phyloP scores from a whole-genome alignment of 805 yeast species.

The Nakazawaea ishiwadae region DNA sequence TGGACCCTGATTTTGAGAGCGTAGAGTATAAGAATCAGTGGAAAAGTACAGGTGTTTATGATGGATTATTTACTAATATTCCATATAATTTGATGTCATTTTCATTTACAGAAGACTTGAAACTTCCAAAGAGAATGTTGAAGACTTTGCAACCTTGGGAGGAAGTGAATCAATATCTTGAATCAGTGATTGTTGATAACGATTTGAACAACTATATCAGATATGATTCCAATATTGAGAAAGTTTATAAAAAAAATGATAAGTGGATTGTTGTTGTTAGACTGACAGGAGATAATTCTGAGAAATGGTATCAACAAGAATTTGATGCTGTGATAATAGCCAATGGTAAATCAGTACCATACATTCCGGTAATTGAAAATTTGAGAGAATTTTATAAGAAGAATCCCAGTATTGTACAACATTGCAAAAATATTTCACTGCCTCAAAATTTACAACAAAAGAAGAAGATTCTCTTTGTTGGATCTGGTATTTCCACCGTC shows the following conservation, averaged over 20 bases:
- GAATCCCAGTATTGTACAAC: slow-evolving; percentile 24
- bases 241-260: slow-evolving; percentile 21
- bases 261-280: slow-evolving; percentile 31
- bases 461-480: slow-evolving; percentile 32
- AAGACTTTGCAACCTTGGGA: slow-evolving; percentile 12
- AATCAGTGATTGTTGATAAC: slow-evolving; percentile 21
- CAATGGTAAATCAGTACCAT: slow-evolving; percentile 37
- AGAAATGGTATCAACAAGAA: slow-evolving; percentile 33
- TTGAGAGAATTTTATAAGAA: slow-evolving; percentile 25
- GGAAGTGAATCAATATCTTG: slow-evolving; percentile 17
- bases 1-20: slow-evolving; percentile 16
- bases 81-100: slow-evolving; percentile 33
- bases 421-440: slow-evolving; percentile 15
- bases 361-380: slow-evolving; percentile 30
- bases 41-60: slow-evolving; percentile 33
- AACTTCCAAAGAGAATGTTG: slow-evolving; percentile 7
- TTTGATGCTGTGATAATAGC: slow-evolving; percentile 39
- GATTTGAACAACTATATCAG: slow-evolving; percentile 27
- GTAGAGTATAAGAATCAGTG: slow-evolving; percentile 25
- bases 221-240: slow-evolving; percentile 30
- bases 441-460: slow-evolving; percentile 21
- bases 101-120: slow-evolving; percentile 27
- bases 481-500: slow-evolving; percentile 38
- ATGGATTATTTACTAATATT: slow-evolving; percentile 36
- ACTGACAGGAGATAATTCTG: slow-evolving; percentile 10